Conservation (phyloP, 2,329 filamentous ascomycete genomes). For the Nigrospora oryzae region DNA sequence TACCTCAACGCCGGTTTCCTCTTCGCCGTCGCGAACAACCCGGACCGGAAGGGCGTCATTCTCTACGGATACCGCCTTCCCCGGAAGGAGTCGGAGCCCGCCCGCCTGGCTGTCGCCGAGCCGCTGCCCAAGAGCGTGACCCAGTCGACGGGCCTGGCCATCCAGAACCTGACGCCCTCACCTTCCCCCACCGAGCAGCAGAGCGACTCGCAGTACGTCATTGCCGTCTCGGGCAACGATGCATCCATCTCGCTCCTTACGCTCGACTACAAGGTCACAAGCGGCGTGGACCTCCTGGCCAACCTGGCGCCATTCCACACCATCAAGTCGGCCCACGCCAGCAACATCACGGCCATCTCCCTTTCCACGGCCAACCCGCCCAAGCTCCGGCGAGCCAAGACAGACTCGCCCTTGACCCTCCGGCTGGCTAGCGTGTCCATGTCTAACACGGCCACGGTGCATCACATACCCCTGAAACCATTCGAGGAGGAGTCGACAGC, state of each 20-base stretch:
- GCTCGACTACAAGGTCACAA: constrained; percentile 54
- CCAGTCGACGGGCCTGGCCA: constrained; percentile 70
- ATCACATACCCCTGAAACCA: constrained; percentile 62
- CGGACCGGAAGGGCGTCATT: constrained; percentile 47
- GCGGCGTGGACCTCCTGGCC: constrained; percentile 38
- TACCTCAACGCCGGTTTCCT: constrained; percentile 51
- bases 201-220: constrained; percentile 65
- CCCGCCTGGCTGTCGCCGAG: constrained; percentile 41
- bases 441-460: constrained; percentile 70
- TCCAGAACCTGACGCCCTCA: constrained; percentile 57
- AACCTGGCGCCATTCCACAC: constrained; percentile 44
- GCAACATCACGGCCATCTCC: constrained; percentile 49
- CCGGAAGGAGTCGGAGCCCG: constrained; percentile 26
- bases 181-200: constrained; percentile 38
- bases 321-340: constrained; percentile 45
- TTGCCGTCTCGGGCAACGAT: constrained; percentile 75
- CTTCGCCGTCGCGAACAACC: constrained; percentile 48
- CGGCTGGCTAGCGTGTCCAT: constrained; percentile 77
- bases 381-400: constrained; percentile 28
- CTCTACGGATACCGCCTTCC: constrained; percentile 49
- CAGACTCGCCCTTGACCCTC: constrained; percentile 48
- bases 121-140: constrained; percentile 60
- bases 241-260: constrained; percentile 72
- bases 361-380: constrained; percentile 51
- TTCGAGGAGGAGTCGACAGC: constrained; percentile 25